Evolutionary conservation across 2,329 filamentous ascomycete genomes (phyloP), one percentile per base, ranked within the genome.

Genomic region (Ceratocystis colombiana): DNA sequence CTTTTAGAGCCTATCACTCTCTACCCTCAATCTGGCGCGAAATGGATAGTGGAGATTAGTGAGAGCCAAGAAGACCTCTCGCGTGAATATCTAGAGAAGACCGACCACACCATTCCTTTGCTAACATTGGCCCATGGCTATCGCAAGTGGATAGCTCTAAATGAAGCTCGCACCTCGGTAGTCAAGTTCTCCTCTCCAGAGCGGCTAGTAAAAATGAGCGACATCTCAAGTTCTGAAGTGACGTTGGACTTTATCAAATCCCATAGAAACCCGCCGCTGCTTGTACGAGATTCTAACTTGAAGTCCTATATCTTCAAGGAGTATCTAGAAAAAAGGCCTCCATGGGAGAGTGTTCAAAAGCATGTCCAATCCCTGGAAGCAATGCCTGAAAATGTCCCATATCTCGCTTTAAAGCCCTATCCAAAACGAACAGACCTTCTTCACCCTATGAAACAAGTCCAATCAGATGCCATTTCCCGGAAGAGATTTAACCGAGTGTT

Each of bases 351-450:
- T 5, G 75, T 84, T 0, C 75, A 77, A 28, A 70, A 73, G 37
- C 70, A 72, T 0, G 76, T 77, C 57, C 68, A 69, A 0, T 72
- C 72, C 0, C 79, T 77, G 53, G 74, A 76, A 0, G 70, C 77
- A 0, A 75, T 76, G 0, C 78, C 79, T 0, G 71, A 72, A 1
- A 74, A 83, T n/a, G 73, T 73, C 0, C 76, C 80, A 0, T 84
- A 85, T 70, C 68, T 86, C 1, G 74, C 75, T 1, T 71, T 85
- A 0, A 73, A 70, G 20, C 77, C 73, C 53, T 83, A 83, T 73
- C 80, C 84, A 0, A 81, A 78, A 66, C 78, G 84, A 55, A 76
- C 77, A 2, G 85, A 88, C 70, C 84, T 86, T 62, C 77, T 89
- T 4, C 83, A 86, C 68, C 73, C 64, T 1, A 12, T 73, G 25